These are phyloP conservation scores for Liriodendron chinense DNA, from an alignment of 164 flowering plant species.

Conservation along the genomic window DNA sequence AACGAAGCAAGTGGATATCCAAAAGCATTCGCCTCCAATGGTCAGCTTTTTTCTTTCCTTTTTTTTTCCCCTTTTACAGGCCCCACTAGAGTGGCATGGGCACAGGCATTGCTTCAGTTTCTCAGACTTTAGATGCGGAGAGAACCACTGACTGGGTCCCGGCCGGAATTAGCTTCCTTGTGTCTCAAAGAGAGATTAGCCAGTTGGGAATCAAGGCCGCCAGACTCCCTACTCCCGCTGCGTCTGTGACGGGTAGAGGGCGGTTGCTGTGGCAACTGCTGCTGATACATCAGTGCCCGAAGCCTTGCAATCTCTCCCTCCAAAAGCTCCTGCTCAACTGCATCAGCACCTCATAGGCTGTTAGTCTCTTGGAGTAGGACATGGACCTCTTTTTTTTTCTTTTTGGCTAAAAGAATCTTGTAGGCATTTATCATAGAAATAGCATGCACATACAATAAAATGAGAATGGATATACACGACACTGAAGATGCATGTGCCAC, in stretches of 20 bases:
- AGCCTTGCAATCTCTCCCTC: conserved; percentile 89
- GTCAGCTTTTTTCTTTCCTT: background rate
- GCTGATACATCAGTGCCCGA: conserved; percentile 47
- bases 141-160: conserved; percentile 46
- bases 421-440: background rate
- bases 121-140: conserved; percentile 35
- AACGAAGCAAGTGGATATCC: background rate
- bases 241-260: conserved; percentile 55
- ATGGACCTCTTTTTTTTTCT: background rate
- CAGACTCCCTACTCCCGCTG: conserved; percentile 54
- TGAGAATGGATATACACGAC: background rate
- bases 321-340: conserved; percentile 95
- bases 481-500: background rate
- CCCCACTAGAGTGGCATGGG: background rate
- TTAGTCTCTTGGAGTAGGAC: background rate
- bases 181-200: conserved; percentile 69
- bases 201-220: conserved; percentile 62
- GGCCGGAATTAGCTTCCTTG: conserved; percentile 45
- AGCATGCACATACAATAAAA: background rate
- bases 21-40: background rate
- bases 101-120: background rate
- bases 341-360: conserved; percentile 3
- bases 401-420: background rate
- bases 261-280: conserved; percentile 37
- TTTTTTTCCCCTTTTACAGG: background rate